Percentiles rank a stretch among this genome's conserved stretches.
Conservation (phyloP, 2,329 filamentous ascomycete genomes). For the Stemphylium vesicarium region DNA sequence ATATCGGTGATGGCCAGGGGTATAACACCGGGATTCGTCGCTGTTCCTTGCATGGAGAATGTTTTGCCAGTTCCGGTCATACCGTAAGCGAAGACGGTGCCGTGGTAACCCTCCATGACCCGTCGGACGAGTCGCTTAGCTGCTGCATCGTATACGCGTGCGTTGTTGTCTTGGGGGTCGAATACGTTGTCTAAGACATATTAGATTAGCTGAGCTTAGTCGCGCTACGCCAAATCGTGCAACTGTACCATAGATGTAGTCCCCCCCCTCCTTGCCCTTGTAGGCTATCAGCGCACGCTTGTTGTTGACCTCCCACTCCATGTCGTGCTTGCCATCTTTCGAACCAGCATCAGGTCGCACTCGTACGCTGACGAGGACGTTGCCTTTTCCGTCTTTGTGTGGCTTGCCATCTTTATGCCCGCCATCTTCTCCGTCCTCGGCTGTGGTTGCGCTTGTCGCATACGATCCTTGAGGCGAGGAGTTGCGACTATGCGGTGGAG, state of each 20-base stretch:
- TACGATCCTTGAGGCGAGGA: constrained; percentile 94
- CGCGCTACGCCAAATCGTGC: constrained; percentile 22
- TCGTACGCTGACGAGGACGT: constrained; percentile 93
- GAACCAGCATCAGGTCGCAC: constrained; percentile 80
- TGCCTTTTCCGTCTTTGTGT: constrained; percentile 80
- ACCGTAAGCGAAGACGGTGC: constrained; percentile 97
- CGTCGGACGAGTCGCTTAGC: constrained; percentile 93
- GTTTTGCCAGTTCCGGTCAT: constrained; percentile 99
- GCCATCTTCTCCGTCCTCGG: constrained; percentile 78
- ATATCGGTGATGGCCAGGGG: constrained; percentile 98
- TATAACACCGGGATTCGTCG: constrained; percentile 93
- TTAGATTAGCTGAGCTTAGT: constrained; percentile 18
- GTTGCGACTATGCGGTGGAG: constrained; percentile 85
- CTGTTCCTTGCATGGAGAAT: constrained; percentile 99
- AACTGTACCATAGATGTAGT: constrained; percentile 85
- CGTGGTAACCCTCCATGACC: constrained; percentile 99
- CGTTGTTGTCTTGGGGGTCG: constrained; percentile 89
- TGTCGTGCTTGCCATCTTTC: constrained; percentile 69
- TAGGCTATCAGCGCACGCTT: constrained; percentile 83
- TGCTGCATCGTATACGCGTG: constrained; percentile 89
- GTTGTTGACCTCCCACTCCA: constrained; percentile 92
- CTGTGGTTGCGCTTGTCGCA: constrained; percentile 84
- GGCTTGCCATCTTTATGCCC: constrained; percentile 54
- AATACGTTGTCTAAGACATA: constrained; percentile 85
- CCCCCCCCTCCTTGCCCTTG: constrained; percentile 80